These are phyloP conservation scores for Sisymbrium irio DNA, from an alignment of 345 rosid genomes.

Conservation along the genomic window DNA sequence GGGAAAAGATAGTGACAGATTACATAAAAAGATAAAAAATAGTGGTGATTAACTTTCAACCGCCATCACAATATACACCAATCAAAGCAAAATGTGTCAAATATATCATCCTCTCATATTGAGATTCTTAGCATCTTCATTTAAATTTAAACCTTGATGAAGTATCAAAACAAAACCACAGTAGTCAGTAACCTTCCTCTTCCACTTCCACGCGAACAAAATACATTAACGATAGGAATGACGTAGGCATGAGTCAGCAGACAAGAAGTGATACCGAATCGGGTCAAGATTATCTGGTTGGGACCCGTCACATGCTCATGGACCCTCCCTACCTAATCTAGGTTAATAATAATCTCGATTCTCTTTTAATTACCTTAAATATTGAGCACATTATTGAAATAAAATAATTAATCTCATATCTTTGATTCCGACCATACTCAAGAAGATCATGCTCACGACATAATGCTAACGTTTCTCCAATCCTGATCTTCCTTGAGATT, in stretches of 20 bases:
- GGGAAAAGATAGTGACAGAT: not conserved
- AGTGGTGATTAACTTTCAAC: not conserved
- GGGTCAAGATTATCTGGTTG: constrained; percentile 38
- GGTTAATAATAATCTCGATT: constrained; percentile 17
- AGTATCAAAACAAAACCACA: not conserved
- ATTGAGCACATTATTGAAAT: not conserved
- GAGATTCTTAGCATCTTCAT: not conserved
- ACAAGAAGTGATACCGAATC: constrained; percentile 32
- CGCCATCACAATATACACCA: not conserved
- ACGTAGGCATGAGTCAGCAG: constrained; percentile 29
- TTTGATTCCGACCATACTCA: constrained; percentile 32
- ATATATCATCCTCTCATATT: not conserved
- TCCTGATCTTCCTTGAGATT: constrained; percentile 25
- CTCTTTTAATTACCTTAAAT: constrained; percentile 17
- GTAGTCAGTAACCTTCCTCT: not conserved
- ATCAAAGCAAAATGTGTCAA: not conserved
- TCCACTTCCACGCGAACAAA: not conserved
- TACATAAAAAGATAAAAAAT: too few relatives aligned
- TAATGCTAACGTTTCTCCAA: constrained; percentile 28
- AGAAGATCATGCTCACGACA: constrained; percentile 26
- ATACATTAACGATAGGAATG: not conserved
- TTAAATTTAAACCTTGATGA: not conserved
- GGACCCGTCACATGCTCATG: constrained; percentile 39
- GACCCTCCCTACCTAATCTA: constrained; percentile 35
- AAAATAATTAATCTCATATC: constrained; percentile 10